Evolutionary conservation across 2,329 filamentous ascomycete genomes (phyloP).

Genomic region (Cladosporium velox): DNA sequence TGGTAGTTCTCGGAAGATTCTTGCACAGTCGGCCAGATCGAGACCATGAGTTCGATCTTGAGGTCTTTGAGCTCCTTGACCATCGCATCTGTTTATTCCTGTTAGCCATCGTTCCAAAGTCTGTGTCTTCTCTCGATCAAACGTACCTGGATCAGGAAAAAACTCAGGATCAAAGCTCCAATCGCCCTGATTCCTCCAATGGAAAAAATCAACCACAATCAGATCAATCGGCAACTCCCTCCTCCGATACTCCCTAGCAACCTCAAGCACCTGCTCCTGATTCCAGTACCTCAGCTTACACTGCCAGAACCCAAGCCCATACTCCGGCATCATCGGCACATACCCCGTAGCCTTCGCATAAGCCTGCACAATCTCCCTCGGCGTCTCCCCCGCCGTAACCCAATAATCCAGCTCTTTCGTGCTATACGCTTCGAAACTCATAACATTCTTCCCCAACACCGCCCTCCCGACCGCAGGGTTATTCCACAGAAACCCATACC

Average conservation of each 20-base stretch:
- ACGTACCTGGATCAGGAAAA: conserved; percentile 54
- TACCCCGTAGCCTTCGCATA: conserved; percentile 61
- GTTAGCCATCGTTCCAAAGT: neutral
- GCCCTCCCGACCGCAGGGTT: conserved; percentile 64
- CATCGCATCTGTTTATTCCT: conserved; percentile 55
- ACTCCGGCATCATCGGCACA: conserved; percentile 69
- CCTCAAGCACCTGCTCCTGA: conserved; percentile 62
- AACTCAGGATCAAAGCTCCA: conserved; percentile 66
- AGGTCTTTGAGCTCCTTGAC: conserved; percentile 60
- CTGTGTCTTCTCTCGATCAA: neutral
- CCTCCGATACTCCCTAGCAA: conserved; percentile 61
- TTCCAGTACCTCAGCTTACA: conserved; percentile 67
- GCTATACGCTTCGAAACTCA: conserved; percentile 62
- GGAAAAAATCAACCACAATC: conserved; percentile 69
- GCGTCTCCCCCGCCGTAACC: conserved; percentile 61
- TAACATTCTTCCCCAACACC: conserved; percentile 62
- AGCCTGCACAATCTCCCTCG: conserved; percentile 57
- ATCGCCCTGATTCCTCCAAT: conserved; percentile 67
- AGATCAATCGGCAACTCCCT: conserved; percentile 61
- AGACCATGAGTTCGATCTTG: conserved; percentile 67
- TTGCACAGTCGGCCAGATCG: conserved; percentile 69
- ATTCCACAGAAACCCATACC: conserved; percentile 68
- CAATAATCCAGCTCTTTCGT: conserved; percentile 64
- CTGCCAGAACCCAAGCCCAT: conserved; percentile 69
- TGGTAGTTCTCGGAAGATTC: conserved; percentile 59